Evolutionary conservation across 2,329 filamentous ascomycete genomes (phyloP), one percentile per base, ranked within the genome.

Genomic region (Aspergillus sp.): DNA sequence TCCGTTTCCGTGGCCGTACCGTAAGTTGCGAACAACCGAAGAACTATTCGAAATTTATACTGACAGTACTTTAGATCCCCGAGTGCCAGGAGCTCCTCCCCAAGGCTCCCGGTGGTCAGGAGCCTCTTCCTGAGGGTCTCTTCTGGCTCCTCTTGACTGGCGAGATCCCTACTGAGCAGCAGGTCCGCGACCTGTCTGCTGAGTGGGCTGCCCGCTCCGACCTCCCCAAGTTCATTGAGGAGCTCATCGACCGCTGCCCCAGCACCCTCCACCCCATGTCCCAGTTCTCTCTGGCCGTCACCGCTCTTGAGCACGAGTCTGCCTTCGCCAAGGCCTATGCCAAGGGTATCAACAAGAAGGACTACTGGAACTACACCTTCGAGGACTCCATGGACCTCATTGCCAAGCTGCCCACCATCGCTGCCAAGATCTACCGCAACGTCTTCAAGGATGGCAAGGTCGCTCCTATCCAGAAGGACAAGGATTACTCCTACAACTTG

Each of bases 381-480:
- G 95, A 99, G 88, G 95, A 99, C 84, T 95, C 93, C 65, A 98
- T 99, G 94, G 94, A 99, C 83, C 86, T 99, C 79, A 99, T 99
- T 79, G 95, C 95, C 77, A 98, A 98, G 89, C 91, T 99, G 73
- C 95, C 95, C 78, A 97, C 92, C 79, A 97, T 99, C 75, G 95
- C 95, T 67, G 85, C 95, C 67, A 92, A 92, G 84, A 99, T 99
- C 87, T 99, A 99, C 89, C 95, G 96, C 85, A 99, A 99, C 81
- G 90, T 98, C 80, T 99, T 96, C 91, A 97, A 98, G 89, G 95
- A 96, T 77, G 95, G 95, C 84, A 98, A 98, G 89, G 94, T 99
- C 70, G 91, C 92, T 63, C 80, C 92, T 58, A 87, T 97, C 79
- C 89, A 98, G 86, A 96, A 97, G 87, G 94, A 98, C 85, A 95